Conservation (phyloP, 2,329 filamentous ascomycete species). For the Elsinoe necatrix region DNA sequence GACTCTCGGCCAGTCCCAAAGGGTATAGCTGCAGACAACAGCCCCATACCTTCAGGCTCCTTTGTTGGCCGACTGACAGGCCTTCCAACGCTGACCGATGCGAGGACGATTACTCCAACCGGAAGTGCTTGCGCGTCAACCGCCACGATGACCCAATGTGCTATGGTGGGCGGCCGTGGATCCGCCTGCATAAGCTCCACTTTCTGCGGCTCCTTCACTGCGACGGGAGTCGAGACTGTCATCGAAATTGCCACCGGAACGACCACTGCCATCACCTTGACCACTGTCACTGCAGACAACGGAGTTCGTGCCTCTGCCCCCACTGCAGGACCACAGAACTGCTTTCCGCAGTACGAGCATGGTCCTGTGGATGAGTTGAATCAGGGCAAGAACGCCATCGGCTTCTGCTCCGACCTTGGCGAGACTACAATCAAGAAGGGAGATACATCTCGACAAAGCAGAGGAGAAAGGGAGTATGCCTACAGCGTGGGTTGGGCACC, state of each 20-base stretch:
- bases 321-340: neutral
- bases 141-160: neutral
- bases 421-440: neutral
- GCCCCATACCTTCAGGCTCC: neutral
- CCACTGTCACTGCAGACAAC: neutral
- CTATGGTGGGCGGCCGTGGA: neutral
- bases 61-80: neutral
- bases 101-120: neutral
- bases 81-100: neutral
- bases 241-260: neutral
- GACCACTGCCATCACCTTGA: neutral
- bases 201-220: neutral
- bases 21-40: neutral
- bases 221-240: neutral
- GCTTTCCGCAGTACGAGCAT: neutral
- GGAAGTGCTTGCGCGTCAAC: neutral
- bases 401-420: neutral
- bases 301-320: neutral
- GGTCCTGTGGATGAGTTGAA: neutral
- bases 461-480: neutral
- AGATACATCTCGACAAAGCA: neutral
- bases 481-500: neutral
- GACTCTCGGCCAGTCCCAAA: neutral
- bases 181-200: neutral
- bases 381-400: neutral